Evolutionary conservation across 2,329 filamentous ascomycete genomes (phyloP), one percentile per base, ranked within the genome.

Genomic region (Taxawa tesnikishii): DNA sequence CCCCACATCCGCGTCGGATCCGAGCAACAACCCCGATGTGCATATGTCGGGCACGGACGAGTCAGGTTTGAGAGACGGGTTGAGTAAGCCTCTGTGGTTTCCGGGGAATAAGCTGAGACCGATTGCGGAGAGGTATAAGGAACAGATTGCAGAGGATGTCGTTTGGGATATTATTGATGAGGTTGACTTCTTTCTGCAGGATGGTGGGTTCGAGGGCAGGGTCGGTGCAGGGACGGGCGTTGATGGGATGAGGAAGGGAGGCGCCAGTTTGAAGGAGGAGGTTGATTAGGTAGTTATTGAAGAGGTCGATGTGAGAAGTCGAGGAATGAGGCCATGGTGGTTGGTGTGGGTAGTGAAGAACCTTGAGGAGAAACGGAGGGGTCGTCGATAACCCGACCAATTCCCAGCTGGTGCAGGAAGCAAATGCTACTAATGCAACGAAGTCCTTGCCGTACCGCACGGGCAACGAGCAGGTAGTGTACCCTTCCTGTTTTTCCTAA

Each of bases 131-230:
- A 73, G 90, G 18, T 96, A 85, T 56, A 74, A 76, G 37, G 87
- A 98, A 52, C 88, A 96, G 61, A 87, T 98, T 39, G 85, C 80
- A 10, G 90, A 98, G 59, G 90, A 98, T 48, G 67, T 94, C 15
- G 71, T 94, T 17, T 94, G 85, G 53, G 90, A 98, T 55, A 71
- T 98, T 32, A 68, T 96, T 18, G 90, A 98, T 49, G 90, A 98
- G 58, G 82, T 93, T 29, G 85, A 93, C 60, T 90, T 83, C 59
- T 92, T 75, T 77, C 68, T 77, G 54, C 73, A 82, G 50, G 82
- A 84, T 41, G 63, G 62, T 5, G 63, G 60, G 5, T 62, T 55
- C 47, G 50, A 40, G 11, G 47, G 48, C 3, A 42, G 35, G 11
- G 47, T 44, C 9, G 47, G 46, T 2, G 40, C 37, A 15, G 46